Evolutionary conservation across 805 yeast species (phyloP).

Genomic region (Geotrichum ghanense): DNA sequence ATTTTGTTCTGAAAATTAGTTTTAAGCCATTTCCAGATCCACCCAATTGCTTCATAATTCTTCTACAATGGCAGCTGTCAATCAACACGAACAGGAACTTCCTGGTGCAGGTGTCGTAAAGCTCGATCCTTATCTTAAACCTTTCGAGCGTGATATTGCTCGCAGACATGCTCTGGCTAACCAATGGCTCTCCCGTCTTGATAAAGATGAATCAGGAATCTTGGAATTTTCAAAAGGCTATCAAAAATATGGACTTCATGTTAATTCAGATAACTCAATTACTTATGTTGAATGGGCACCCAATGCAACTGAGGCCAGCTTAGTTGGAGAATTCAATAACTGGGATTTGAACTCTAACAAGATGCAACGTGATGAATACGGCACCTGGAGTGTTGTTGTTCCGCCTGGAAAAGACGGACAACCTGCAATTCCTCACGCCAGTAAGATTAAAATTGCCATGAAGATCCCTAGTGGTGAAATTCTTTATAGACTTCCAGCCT

Average conservation of each 20-base stretch:
- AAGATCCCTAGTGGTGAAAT: constrained; percentile 54
- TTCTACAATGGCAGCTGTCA: no score
- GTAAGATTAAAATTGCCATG: constrained; percentile 56
- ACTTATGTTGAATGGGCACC: constrained; percentile 83
- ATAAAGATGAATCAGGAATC: constrained; percentile 52
- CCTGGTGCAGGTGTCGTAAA: constrained; percentile 31
- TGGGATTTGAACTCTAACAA: constrained; percentile 57
- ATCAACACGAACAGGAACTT: neutral
- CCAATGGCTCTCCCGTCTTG: constrained; percentile 47
- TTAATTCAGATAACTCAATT: constrained; percentile 39
- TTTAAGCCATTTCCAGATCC: neutral
- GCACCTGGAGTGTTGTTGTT: constrained; percentile 55
- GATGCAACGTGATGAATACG: constrained; percentile 49
- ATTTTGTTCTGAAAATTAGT: neutral
- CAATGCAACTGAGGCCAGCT: constrained; percentile 58
- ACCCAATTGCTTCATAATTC: neutral
- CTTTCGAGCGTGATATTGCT: constrained; percentile 55
- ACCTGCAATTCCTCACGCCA: constrained; percentile 69
- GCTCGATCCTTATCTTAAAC: constrained; percentile 80
- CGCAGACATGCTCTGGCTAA: constrained; percentile 57
- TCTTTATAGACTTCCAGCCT: constrained; percentile 78
- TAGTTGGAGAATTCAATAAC: constrained; percentile 87
- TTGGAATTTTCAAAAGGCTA: constrained; percentile 67
- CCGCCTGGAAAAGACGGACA: constrained; percentile 41
- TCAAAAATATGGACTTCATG: constrained; percentile 65